phyloP scores from a whole-genome alignment of 2,329 filamentous ascomycete genomes.

The Diaporthe citriasiana region DNA sequence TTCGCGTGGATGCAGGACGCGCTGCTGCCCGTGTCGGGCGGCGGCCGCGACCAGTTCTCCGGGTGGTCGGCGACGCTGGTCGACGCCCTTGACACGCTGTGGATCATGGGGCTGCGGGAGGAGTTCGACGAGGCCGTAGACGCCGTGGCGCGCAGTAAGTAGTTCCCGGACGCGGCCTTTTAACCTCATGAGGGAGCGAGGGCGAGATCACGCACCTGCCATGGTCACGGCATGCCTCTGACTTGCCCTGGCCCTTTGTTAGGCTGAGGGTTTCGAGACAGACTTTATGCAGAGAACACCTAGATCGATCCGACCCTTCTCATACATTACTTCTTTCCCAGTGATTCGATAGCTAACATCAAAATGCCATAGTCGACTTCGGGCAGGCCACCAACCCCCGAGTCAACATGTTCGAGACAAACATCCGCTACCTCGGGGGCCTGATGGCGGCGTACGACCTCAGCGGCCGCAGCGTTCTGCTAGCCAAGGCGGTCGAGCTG shows the following conservation, averaged over 20 bases:
- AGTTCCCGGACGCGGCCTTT: not conserved
- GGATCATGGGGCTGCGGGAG: conserved; percentile 63
- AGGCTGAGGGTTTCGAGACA: not conserved
- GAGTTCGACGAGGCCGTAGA: conserved; percentile 64
- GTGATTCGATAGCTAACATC: not conserved
- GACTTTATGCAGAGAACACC: not conserved
- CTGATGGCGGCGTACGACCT: conserved; percentile 51
- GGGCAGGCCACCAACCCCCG: conserved; percentile 52
- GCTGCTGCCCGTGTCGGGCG: conserved; percentile 59
- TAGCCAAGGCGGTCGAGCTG: conserved; percentile 60
- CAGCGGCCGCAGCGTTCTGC: conserved; percentile 55
- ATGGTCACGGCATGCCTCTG: not conserved
- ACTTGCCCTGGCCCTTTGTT: not conserved
- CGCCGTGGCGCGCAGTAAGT: conserved; percentile 48
- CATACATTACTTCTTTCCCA: not conserved
- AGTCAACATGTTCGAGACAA: conserved; percentile 62
- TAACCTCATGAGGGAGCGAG: not conserved
- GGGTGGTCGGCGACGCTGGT: conserved; percentile 67
- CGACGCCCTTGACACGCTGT: conserved; percentile 65
- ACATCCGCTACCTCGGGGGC: conserved; percentile 60
- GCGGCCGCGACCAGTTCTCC: conserved; percentile 60
- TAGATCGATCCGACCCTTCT: not conserved
- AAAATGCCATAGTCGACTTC: conserved; percentile 55
- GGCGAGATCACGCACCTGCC: not conserved
- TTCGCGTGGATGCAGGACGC: conserved; percentile 65